phyloP scores from a whole-genome alignment of 208 protist genomes.

The Tritrichomonas musculus region DNA sequence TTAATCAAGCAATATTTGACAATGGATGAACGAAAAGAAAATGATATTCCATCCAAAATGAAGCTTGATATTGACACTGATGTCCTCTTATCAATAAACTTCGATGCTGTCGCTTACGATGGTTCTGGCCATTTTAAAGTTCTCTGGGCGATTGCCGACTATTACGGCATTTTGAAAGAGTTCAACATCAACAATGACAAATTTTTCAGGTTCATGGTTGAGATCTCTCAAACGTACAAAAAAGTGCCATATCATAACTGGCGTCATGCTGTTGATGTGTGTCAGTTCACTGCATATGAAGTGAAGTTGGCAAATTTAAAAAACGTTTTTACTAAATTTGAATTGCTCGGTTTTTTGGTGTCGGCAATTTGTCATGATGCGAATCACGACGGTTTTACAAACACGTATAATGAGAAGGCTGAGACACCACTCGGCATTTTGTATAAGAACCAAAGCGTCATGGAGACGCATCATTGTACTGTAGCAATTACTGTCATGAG shows the following conservation, averaged over 20 bases:
- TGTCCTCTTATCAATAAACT: not conserved
- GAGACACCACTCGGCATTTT: conserved; percentile 67
- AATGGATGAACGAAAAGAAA: not conserved
- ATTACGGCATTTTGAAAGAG: not conserved
- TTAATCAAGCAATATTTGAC: not conserved
- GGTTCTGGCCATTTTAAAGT: not conserved
- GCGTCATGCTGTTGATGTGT: conserved; percentile 60
- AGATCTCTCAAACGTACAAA: not conserved
- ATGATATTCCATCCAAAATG: not conserved
- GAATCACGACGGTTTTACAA: conserved; percentile 88
- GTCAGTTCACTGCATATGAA: conserved; percentile 52
- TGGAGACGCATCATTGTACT: conserved; percentile 58
- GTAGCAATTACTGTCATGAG: conserved; percentile 44
- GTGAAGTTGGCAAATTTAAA: conserved; percentile 53
- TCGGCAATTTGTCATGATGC: conserved; percentile 81
- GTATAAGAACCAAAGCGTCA: conserved; percentile 58
- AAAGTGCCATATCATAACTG: conserved; percentile 65
- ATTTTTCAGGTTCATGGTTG: not conserved
- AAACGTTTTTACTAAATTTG: conserved; percentile 54
- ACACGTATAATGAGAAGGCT: conserved; percentile 80
- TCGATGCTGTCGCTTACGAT: not conserved
- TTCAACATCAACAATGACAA: not conserved
- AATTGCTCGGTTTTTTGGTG: conserved; percentile 71
- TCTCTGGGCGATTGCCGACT: not conserved
- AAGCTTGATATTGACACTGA: not conserved